Base-by-base conservation (phyloP, 2,329 filamentous ascomycete genomes). In the Aspergillus novofumigatus region DNA sequence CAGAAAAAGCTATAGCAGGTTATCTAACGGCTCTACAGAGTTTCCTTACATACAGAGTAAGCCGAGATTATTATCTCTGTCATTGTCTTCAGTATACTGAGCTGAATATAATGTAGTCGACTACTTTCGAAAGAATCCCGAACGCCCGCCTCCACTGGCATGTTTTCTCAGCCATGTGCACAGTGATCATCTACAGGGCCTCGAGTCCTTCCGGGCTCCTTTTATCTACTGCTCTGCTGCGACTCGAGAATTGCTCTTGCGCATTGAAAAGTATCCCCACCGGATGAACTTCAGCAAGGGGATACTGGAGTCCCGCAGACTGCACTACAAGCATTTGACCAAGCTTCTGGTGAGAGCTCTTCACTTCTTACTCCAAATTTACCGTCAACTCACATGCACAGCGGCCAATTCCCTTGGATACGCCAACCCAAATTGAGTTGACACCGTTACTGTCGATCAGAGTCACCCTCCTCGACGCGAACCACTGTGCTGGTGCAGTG, bases 91-190 rank as follows among this genome's bases (percentile, higher is more conserved):
- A 58, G 59, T 9, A 66, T 11, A 20, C 5, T 17, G 25, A 17
- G 25, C 59, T 58, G 54, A 58, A n/a, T 25, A 49, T 23, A 51
- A 9, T 9, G 9, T 55, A 90, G 87, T 97, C 62, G 92, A 97
- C 74, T 91, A 87, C 76, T 97, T 97, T 66, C 84, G 90, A 25
- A 77, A 75, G 17, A 79, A 80, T 49, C 75, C 78, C 3, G 77
- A 78, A 5, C 74, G 74, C 17, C 81, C 75, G 17, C 82, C 88
- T 3, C 89, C 91, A 0, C 75, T 94, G 55, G 92, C 90, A 17
- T 94, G 89, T 71, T 96, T 97, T 69, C 80, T 97, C 26, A 95
- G 90, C 72, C 93, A 97, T 81, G 86, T 95, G 2, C 93, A 97
- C 70, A 95, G 89, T 62, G 92, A 97, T 66, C 93, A 97, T 73